These are phyloP conservation scores for Plasmodium ovale DNA, from an alignment of 169 alveolate genomes.

Conservation along the genomic window DNA sequence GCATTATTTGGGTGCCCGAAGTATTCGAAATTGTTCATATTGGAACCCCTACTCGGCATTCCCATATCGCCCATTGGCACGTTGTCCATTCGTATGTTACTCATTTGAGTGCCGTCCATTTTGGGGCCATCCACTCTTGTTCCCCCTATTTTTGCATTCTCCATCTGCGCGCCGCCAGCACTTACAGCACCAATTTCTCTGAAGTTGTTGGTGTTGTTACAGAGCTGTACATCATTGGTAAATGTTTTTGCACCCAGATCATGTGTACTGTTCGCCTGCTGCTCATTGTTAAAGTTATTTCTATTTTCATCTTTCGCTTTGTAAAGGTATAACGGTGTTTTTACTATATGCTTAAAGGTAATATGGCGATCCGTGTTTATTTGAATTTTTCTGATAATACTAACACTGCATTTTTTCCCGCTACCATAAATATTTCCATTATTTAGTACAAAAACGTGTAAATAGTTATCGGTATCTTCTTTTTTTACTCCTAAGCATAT, in stretches of 20 bases:
- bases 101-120: background rate
- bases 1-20: background rate
- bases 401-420: constrained; percentile 73
- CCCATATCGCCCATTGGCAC: background rate
- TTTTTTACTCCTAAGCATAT: constrained; percentile 69
- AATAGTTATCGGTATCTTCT: constrained; percentile 69
- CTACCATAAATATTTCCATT: constrained; percentile 74
- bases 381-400: constrained; percentile 73
- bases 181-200: constrained; percentile 13
- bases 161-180: background rate
- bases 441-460: constrained; percentile 61
- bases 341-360: constrained; percentile 63
- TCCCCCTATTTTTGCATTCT: background rate
- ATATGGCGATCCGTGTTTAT: constrained; percentile 71
- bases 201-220: background rate
- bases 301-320: constrained; percentile 50
- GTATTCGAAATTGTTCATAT: background rate
- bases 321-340: constrained; percentile 63
- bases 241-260: background rate
- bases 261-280: background rate
- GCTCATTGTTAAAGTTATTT: constrained; percentile 6
- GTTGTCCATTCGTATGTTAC: background rate
- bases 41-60: background rate
- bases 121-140: too few species aligned
- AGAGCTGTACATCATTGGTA: background rate